These are phyloP conservation scores for Plasmodium gonderi DNA, from an alignment of 169 alveolate genomes.

Conservation along the genomic window DNA sequence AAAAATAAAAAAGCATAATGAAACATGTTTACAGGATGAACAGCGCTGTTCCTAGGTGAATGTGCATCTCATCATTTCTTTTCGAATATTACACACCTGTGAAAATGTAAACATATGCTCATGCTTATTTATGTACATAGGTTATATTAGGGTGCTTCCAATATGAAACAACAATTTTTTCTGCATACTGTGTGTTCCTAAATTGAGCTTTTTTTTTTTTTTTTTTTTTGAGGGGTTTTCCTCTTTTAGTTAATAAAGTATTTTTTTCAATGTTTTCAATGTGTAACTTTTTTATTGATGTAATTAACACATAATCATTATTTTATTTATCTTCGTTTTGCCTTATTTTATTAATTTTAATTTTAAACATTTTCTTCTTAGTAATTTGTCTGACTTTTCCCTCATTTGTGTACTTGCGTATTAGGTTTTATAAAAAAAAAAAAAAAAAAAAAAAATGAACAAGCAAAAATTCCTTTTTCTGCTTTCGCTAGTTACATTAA, in stretches of 20 bases:
- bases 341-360: not conserved
- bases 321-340: not conserved
- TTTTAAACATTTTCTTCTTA: not conserved
- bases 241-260: not conserved
- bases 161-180: not conserved
- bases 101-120: not conserved
- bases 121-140: not conserved
- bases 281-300: not conserved
- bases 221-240: not conserved
- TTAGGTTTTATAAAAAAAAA: not conserved
- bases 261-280: not conserved
- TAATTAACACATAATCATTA: not conserved
- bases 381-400: not conserved
- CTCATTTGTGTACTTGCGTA: not conserved
- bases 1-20: not conserved
- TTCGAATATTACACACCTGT: not conserved
- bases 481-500: slow-evolving; percentile 2
- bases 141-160: not conserved
- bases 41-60: not conserved
- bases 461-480: not conserved
- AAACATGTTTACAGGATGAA: slow-evolving; percentile 1
- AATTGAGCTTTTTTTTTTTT: not conserved
- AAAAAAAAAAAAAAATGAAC: slow-evolving; percentile 47
- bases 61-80: not conserved
- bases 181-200: not conserved